Base-by-base conservation (phyloP, 2,329 filamentous ascomycete species). In the Fusarium sp. region DNA sequence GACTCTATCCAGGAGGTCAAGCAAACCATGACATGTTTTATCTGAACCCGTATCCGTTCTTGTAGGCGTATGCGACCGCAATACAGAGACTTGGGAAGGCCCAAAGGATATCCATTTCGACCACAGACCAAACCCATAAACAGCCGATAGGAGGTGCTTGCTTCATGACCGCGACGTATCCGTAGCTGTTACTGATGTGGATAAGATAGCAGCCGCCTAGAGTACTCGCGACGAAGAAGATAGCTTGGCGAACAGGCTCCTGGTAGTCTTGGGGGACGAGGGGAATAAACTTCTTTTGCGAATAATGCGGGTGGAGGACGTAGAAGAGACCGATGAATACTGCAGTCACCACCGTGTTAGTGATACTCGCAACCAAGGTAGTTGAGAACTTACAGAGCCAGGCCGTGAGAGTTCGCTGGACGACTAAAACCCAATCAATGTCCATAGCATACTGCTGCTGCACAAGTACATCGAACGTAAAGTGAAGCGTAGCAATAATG, bases 121-220 rank as follows among this genome's bases (percentile, higher is more conserved):
- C 86, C 24, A 98, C 91, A 32, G 92, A 90, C 94, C 95, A 98
- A 7, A 98, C 87, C 95, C 95, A 98, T 20, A 98, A 80, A 43
- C 93, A 95, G 1, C 94, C 96, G 16, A 98, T 79, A 8, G 94
- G 90, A n/a, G 96, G 96, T 1, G 94, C 92, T 69, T 89, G 90
- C 83, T 97, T 97, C 93, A 98, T 95, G 22, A 97, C 90, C 9
- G 92, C 92, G 73, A 97, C 89, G 76, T 98, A 98, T 7, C 91
- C 89, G 71, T 90, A 88, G 30, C 84, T 86, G 76, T 98, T 98
- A 27, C 92, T 94, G 56, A 95, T 89, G 72, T 92, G 85, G 51
- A 98, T 90, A 68, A 98, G 84, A 79, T 94, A 95, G 80, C 90
- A 93, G 2, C 96, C 96, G 0, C 89, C 83, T 12, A 77, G 79